These are phyloP conservation scores for Dorcoceras hygrometricum DNA, from an alignment of 257 asterid genomes.

Conservation along the genomic window DNA sequence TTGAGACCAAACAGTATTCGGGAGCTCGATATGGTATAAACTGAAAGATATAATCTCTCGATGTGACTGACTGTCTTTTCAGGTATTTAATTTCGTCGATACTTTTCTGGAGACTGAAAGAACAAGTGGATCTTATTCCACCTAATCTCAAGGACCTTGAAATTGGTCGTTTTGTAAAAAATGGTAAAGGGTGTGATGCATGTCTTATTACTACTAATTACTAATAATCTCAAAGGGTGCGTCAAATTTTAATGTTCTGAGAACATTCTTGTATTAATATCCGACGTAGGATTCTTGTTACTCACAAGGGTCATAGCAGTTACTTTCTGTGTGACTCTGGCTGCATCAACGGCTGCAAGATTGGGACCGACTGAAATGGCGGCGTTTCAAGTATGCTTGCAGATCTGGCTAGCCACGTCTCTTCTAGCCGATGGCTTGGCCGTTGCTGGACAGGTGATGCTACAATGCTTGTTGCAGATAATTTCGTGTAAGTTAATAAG, in stretches of 20 bases:
- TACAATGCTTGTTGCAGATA: neutral
- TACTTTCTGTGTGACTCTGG: conserved; percentile 75
- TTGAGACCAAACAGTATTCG: neutral
- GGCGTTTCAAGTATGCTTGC: conserved; percentile 86
- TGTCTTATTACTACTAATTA: neutral
- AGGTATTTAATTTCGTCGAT: conserved; percentile 71
- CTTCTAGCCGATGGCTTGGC: conserved; percentile 86
- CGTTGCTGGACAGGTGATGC: conserved; percentile 74
- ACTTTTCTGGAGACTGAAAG: conserved; percentile 57
- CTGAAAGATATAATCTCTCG: neutral
- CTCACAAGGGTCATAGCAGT: conserved; percentile 79
- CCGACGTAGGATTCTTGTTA: conserved; percentile 49
- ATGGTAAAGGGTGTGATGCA: conserved; percentile 43
- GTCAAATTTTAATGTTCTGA: no score
- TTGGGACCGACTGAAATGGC: conserved; percentile 80
- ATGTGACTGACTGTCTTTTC: conserved; percentile 19
- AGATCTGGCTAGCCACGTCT: conserved; percentile 82
- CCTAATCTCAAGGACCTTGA: conserved; percentile 56
- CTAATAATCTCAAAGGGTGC: no score
- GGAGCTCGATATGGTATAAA: neutral
- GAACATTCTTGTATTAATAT: neutral
- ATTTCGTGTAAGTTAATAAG: neutral
- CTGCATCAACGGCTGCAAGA: conserved; percentile 82
- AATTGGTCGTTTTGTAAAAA: conserved; percentile 60
- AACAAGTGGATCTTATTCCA: conserved; percentile 56